These are phyloP conservation scores for Umbelopsis sp. DNA, from an alignment of 371 early-diverging fungal species.

Conservation along the genomic window DNA sequence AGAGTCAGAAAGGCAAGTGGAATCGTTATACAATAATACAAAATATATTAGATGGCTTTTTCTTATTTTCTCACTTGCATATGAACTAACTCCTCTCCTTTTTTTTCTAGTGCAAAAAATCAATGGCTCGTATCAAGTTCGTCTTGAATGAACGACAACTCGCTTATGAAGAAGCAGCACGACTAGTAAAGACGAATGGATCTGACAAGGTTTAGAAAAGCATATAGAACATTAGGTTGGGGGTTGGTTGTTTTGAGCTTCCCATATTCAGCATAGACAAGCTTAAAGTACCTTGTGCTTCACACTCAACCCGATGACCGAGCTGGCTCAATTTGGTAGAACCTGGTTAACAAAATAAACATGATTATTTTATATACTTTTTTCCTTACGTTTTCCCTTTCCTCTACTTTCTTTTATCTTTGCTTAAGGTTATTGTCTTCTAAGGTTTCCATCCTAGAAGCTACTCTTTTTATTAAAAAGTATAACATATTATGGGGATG, in stretches of 20 bases:
- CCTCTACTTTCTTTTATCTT: neutral
- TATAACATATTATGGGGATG: constrained; percentile 4
- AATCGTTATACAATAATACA: neutral
- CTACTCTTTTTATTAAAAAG: no score
- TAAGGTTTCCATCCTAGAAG: neutral
- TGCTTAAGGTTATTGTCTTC: neutral
- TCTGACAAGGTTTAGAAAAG: neutral
- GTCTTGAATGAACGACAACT: constrained; percentile 89
- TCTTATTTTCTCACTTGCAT: neutral
- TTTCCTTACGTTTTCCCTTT: neutral
- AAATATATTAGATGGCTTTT: neutral
- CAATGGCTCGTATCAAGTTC: constrained; percentile 93
- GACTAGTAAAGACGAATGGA: neutral
- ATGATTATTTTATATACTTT: neutral
- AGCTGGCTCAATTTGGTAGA: constrained; percentile 14
- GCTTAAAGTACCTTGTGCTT: constrained; percentile 9
- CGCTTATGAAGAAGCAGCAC: constrained; percentile 56
- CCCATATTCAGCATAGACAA: constrained; percentile 14
- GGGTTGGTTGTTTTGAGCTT: constrained; percentile 1
- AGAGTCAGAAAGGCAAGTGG: constrained; percentile 73
- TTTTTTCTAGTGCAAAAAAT: constrained; percentile 74
- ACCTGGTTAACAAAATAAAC: constrained; percentile 9
- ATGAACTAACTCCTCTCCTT: neutral
- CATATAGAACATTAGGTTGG: neutral
- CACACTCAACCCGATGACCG: constrained; percentile 18